Conservation (phyloP, 306 rosid genomes). For the Prunus dulcis region DNA sequence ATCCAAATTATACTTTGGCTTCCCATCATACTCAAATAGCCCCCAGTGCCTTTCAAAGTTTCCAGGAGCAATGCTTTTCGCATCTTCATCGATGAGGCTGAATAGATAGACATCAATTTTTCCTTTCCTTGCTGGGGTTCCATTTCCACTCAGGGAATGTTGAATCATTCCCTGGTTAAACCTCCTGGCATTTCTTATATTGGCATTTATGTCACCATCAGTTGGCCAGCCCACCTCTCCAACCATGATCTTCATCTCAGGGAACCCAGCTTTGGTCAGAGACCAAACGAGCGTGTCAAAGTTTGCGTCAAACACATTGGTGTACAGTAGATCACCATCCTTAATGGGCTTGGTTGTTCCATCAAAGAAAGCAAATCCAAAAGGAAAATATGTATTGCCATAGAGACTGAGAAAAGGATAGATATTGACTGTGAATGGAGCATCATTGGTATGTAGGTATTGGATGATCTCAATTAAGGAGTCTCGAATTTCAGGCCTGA, state of each 20-base stretch:
- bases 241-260: slow-evolving; percentile 52
- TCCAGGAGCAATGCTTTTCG: slow-evolving; percentile 71
- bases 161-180: slow-evolving; percentile 69
- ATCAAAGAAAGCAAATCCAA: slow-evolving; percentile 85
- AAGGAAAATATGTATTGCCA: slow-evolving; percentile 66
- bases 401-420: slow-evolving; percentile 86
- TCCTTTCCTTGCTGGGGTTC: slow-evolving; percentile 66
- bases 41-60: slow-evolving; percentile 96
- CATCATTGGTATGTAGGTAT: slow-evolving; percentile 49
- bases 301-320: slow-evolving; percentile 85
- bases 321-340: slow-evolving; percentile 62
- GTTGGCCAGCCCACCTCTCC: slow-evolving; percentile 98
- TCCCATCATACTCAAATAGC: slow-evolving; percentile 80
- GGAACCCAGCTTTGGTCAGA: slow-evolving; percentile 61
- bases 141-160: slow-evolving; percentile 59
- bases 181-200: slow-evolving; percentile 51
- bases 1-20: slow-evolving; percentile 80
- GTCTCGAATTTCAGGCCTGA: slow-evolving; percentile 69
- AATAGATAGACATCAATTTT: slow-evolving; percentile 55
- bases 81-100: slow-evolving; percentile 71
- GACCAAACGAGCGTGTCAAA: slow-evolving; percentile 72
- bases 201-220: slow-evolving; percentile 70
- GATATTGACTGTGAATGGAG: slow-evolving; percentile 83
- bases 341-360: slow-evolving; percentile 51
- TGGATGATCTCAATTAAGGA: slow-evolving; percentile 53